phyloP scores from a whole-genome alignment of 2,329 filamentous ascomycete species.

The Xylaria arbuscula region DNA sequence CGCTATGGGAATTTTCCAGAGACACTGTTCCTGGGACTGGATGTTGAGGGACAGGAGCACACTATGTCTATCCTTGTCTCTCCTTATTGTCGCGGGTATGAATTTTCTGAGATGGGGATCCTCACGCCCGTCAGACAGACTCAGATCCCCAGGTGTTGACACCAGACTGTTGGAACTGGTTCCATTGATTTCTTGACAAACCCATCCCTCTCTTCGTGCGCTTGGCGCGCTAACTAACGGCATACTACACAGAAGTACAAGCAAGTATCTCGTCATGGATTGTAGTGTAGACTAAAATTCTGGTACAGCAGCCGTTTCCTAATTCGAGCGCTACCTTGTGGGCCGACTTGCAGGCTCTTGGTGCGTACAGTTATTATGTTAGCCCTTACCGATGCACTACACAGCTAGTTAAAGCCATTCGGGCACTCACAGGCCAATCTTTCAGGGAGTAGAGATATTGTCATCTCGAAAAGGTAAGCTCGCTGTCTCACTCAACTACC shows the following conservation, averaged over 20 bases:
- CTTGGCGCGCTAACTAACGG: neutral
- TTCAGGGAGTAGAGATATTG: neutral
- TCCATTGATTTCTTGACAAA: neutral
- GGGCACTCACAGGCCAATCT: constrained; percentile 10
- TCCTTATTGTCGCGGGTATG: constrained; percentile 32
- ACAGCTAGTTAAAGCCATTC: constrained; percentile 4
- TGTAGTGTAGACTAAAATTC: neutral
- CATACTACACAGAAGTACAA: neutral
- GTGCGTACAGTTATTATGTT: neutral
- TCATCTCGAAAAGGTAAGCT: neutral
- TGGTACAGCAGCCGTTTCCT: constrained; percentile 2
- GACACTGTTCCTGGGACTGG: constrained; percentile 37
- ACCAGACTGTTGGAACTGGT: constrained; percentile 15
- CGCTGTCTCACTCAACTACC: constrained; percentile 16
- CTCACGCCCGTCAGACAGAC: constrained; percentile 29
- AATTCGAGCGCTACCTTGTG: constrained; percentile 1
- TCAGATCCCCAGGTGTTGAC: constrained; percentile 24
- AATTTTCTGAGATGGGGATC: constrained; percentile 9
- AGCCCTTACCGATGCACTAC: neutral
- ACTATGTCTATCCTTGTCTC: constrained; percentile 34
- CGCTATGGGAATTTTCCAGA: constrained; percentile 21
- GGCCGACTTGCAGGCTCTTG: neutral
- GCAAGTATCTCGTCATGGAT: neutral
- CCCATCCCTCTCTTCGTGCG: neutral
- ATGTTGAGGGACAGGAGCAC: constrained; percentile 25